Percentiles rank a stretch among this genome's conserved stretches.
Conservation (phyloP, 164 flowering plant genomes). For the Aristolochia fimbriata region DNA sequence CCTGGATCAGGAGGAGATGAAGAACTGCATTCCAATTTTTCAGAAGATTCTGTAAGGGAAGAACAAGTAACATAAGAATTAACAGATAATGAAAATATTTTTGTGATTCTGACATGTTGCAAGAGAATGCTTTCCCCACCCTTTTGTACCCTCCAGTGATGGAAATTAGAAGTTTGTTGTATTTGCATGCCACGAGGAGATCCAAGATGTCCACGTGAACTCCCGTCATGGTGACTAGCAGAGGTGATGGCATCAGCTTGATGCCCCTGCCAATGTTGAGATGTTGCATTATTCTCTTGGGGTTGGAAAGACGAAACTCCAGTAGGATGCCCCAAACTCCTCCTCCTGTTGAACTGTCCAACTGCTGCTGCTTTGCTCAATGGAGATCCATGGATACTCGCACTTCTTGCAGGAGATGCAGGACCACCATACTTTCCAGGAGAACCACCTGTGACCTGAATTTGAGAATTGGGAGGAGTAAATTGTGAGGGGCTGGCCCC, state of each 20-base stretch:
- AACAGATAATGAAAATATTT: constrained; percentile 18
- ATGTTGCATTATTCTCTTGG: constrained; percentile 41
- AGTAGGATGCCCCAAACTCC: constrained; percentile 47
- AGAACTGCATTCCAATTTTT: constrained; percentile 42
- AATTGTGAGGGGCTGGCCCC: constrained; percentile 95
- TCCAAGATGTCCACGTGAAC: constrained; percentile 30
- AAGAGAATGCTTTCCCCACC: constrained; percentile 31
- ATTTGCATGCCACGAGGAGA: constrained; percentile 41
- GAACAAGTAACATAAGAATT: constrained; percentile 19
- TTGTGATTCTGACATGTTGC: constrained; percentile 16
- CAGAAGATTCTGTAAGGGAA: constrained; percentile 30
- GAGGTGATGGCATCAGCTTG: constrained; percentile 26
- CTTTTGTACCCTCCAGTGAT: constrained; percentile 47
- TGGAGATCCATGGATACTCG: constrained; percentile 70
- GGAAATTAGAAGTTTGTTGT: constrained; percentile 18
- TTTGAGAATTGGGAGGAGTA: constrained; percentile 73
- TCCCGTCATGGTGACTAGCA: constrained; percentile 42
- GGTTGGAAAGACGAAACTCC: constrained; percentile 35
- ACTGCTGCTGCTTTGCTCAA: constrained; percentile 60
- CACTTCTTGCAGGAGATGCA: constrained; percentile 82
- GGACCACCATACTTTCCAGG: constrained; percentile 79
- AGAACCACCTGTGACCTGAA: constrained; percentile 64
- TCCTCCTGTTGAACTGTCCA: constrained; percentile 62
- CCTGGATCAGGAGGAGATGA: constrained; percentile 76
- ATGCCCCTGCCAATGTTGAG: constrained; percentile 52